Evolutionary conservation across 805 yeast species (phyloP).

Genomic region (Suhomyces kilbournensis): DNA sequence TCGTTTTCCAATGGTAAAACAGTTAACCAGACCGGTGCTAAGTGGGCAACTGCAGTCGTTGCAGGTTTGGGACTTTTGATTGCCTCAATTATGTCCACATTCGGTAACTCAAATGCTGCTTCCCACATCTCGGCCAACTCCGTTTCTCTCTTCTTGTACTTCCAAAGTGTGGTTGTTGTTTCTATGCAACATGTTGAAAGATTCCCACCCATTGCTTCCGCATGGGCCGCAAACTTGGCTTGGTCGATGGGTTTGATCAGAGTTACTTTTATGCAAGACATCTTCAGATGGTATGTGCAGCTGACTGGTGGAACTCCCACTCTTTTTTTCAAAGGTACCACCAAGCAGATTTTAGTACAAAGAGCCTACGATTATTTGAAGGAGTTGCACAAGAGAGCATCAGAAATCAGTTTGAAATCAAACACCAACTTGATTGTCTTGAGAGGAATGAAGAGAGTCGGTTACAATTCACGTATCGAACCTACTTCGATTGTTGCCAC

Average conservation of each 20-base stretch:
- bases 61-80: conserved; percentile 84
- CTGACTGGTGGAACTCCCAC: conserved; percentile 87
- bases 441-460: conserved; percentile 85
- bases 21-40: conserved; percentile 57
- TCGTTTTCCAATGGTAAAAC: conserved; percentile 75
- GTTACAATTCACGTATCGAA: conserved; percentile 74
- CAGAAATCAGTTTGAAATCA: conserved; percentile 45
- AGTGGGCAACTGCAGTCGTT: conserved; percentile 91
- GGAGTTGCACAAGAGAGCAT: conserved; percentile 26
- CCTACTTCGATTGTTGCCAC: conserved; percentile 80
- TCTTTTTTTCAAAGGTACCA: conserved; percentile 57
- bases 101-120: conserved; percentile 87
- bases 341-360: conserved; percentile 73
- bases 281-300: conserved; percentile 81
- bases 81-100: conserved; percentile 78
- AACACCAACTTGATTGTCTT: conserved; percentile 58
- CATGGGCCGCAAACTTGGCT: conserved; percentile 89
- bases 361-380: conserved; percentile 44
- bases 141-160: conserved; percentile 76
- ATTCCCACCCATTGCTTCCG: conserved; percentile 87
- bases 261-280: conserved; percentile 76
- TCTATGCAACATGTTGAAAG: conserved; percentile 81
- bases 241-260: conserved; percentile 94
- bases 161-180: conserved; percentile 83
- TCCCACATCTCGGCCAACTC: conserved; percentile 87